These are phyloP conservation scores for Kokia cookei DNA, from an alignment of 441 rosid species.

Conservation along the genomic window DNA sequence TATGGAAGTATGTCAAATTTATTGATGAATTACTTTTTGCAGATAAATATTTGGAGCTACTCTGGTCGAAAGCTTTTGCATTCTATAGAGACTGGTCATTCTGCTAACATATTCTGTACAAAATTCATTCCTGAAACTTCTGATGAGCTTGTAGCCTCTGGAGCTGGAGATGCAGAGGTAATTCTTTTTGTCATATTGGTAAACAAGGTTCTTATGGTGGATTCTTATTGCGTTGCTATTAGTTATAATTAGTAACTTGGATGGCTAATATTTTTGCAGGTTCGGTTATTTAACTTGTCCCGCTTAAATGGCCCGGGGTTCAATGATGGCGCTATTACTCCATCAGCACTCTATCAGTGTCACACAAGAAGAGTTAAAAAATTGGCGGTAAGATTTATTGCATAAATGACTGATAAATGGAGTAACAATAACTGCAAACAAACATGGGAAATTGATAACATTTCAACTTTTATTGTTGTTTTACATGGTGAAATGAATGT, in stretches of 20 bases:
- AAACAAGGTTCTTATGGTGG: constrained; percentile 4
- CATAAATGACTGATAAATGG: constrained; percentile 1
- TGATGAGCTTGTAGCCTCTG: constrained; percentile 87
- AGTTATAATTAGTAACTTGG: constrained; percentile 13
- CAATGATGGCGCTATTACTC: constrained; percentile 57
- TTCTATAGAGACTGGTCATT: constrained; percentile 83
- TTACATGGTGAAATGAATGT: not conserved
- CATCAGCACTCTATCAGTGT: constrained; percentile 77
- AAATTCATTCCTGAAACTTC: constrained; percentile 97
- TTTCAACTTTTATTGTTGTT: not conserved
- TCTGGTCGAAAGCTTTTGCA: constrained; percentile 71
- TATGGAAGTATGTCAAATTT: not conserved
- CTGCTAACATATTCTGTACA: constrained; percentile 88
- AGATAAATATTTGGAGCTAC: constrained; percentile 89
- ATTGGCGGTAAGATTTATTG: constrained; percentile 65
- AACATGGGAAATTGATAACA: not conserved
- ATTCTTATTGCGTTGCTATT: not conserved
- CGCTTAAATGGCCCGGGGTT: constrained; percentile 46
- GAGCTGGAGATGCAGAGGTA: constrained; percentile 99
- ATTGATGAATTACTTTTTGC: constrained; percentile 12
- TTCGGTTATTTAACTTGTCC: constrained; percentile 76
- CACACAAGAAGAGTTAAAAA: constrained; percentile 94
- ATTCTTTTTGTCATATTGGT: constrained; percentile 3
- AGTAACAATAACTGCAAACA: not conserved
- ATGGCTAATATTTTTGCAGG: constrained; percentile 33